These are phyloP conservation scores for Phyllosticta capitalensis DNA, from an alignment of 2,329 filamentous ascomycete genomes.

Conservation along the genomic window DNA sequence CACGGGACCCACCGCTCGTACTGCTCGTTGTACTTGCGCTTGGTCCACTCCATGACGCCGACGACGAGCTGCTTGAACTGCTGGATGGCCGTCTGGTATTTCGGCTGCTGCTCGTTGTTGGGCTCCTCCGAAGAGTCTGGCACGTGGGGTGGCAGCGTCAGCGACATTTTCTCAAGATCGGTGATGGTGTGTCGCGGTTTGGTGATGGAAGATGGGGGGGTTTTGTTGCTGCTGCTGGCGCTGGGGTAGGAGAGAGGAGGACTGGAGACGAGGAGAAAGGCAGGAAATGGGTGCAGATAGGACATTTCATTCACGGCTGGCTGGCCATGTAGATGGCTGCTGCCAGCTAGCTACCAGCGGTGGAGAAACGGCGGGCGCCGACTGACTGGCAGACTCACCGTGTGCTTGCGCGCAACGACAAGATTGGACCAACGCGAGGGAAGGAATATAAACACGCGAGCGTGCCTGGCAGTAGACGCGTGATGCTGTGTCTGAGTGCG, in stretches of 20 bases:
- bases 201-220: neutral
- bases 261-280: neutral
- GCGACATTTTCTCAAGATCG: neutral
- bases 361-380: neutral
- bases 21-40: constrained; percentile 58
- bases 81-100: neutral
- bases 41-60: constrained; percentile 39
- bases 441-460: neutral
- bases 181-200: neutral
- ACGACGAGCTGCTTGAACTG: neutral
- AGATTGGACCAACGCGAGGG: neutral
- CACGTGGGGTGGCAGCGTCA: neutral
- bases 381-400: neutral
- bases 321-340: neutral
- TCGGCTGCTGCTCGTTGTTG: neutral
- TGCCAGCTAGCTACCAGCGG: neutral
- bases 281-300: neutral
- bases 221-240: neutral
- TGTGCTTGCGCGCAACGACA: neutral
- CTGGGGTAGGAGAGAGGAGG: neutral
- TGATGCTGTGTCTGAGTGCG: neutral
- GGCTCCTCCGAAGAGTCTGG: neutral
- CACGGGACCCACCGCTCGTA: constrained; percentile 70
- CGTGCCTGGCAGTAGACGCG: neutral
- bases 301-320: neutral